Evolutionary conservation across 768 basidiomycete species (phyloP).

Genomic region (Xerocomellus intermedius): DNA sequence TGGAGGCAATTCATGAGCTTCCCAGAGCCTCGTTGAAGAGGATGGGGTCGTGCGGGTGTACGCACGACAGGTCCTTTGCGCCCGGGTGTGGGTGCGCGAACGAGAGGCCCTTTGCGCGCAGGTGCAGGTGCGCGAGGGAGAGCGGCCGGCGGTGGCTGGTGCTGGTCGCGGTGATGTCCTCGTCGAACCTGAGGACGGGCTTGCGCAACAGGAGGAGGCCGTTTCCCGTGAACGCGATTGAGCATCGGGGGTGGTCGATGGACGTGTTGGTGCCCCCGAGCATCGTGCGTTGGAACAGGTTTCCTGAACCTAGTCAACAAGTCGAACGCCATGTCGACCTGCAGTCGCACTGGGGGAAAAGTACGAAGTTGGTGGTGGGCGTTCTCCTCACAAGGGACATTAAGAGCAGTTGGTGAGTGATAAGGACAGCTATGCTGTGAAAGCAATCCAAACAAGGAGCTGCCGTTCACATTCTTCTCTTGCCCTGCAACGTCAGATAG

Average conservation of each 20-base stretch:
- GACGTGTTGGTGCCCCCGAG: conserved; percentile 12
- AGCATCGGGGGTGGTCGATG: conserved; percentile 17
- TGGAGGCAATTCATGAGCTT: conserved; percentile 25
- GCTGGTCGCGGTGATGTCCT: conserved; percentile 16
- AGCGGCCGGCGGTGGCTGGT: conserved; percentile 1
- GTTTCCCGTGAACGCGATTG: conserved; percentile 19
- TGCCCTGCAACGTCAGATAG: conserved; percentile 28
- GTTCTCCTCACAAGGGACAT: conserved; percentile 21
- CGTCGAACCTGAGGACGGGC: conserved; percentile 20
- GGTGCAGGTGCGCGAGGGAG: conserved; percentile 11
- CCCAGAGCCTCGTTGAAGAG: conserved; percentile 8
- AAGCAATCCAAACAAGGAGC: conserved; percentile 22
- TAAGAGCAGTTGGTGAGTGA: conserved; percentile 27
- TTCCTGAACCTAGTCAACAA: conserved; percentile 27
- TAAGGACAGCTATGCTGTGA: conserved; percentile 29
- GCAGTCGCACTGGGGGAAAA: conserved; percentile 11
- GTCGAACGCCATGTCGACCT: conserved; percentile 26
- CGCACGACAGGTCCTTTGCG: conserved; percentile 19
- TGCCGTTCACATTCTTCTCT: conserved; percentile 28
- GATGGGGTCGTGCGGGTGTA: conserved; percentile 5
- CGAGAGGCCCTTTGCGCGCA: conserved; percentile 17
- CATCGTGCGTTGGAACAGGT: conserved; percentile 13
- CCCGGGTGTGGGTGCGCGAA: conserved; percentile 6
- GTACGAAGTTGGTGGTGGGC: conserved; percentile 6
- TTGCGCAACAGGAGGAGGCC: conserved; percentile 16